phyloP scores from a whole-genome alignment of 1,139 yeast species.

The Meyerozyma elateridarum region DNA sequence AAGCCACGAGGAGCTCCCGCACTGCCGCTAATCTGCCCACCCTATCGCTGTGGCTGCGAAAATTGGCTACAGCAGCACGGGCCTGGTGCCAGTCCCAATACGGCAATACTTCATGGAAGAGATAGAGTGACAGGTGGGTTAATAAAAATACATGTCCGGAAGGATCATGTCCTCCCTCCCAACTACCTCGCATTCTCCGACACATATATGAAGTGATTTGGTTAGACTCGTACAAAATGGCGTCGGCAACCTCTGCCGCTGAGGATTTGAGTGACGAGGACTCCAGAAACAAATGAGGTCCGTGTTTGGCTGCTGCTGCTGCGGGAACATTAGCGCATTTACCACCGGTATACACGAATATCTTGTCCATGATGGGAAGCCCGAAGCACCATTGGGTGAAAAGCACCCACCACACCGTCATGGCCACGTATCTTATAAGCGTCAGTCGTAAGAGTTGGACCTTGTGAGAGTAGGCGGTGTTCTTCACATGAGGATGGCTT shows the following conservation, averaged over 20 bases:
- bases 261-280: conserved; percentile 4
- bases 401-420: conserved; percentile 77
- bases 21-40: too few species aligned
- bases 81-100: conserved; percentile 22
- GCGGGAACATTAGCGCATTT: conserved; percentile 38
- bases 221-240: conserved; percentile 15
- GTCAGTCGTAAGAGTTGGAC: conserved; percentile 17
- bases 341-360: conserved; percentile 83
- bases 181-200: conserved; percentile 57
- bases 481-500: not conserved
- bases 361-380: conserved; percentile 81
- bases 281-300: conserved; percentile 6
- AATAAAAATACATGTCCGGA: conserved; percentile 88
- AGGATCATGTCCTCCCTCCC: conserved; percentile 96
- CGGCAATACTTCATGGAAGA: conserved; percentile 61
- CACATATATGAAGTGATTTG: conserved; percentile 49
- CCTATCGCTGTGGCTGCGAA: too few species aligned
- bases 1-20: conserved; percentile 16
- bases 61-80: not conserved
- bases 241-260: conserved; percentile 6
- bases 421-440: conserved; percentile 36
- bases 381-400: conserved; percentile 90
- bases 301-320: conserved; percentile 2
- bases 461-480: not conserved
- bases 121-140: conserved; percentile 63